A percentile compares a stretch with the other conserved stretches of the same genome.
These are phyloP conservation scores for Nothopassalora personata DNA, from an alignment of 2,329 filamentous ascomycete genomes.

Conservation along the genomic window DNA sequence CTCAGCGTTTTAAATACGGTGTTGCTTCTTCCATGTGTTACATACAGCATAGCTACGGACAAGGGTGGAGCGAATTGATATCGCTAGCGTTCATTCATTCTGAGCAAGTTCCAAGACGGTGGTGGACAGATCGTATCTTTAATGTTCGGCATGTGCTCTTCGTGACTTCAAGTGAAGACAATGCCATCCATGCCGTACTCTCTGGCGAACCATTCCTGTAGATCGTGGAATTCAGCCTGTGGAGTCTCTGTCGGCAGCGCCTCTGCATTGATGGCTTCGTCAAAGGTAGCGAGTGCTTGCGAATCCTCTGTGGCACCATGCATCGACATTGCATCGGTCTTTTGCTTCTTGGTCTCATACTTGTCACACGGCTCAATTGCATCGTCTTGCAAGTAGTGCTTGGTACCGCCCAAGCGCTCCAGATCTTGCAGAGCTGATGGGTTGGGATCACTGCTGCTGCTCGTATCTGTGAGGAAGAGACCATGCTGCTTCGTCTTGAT, in stretches of 20 bases:
- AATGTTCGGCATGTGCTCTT: neutral
- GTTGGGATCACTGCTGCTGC: constrained; percentile 4
- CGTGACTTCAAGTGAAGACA: constrained; percentile 17
- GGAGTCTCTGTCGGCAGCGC: neutral
- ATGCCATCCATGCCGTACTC: constrained; percentile 27
- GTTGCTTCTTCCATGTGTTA: neutral
- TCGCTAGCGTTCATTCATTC: neutral
- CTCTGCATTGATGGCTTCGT: neutral
- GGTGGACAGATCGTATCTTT: neutral
- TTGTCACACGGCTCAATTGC: neutral
- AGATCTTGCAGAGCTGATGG: neutral
- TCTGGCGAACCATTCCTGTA: constrained; percentile 25
- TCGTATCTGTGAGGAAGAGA: constrained; percentile 10
- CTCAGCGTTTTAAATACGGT: neutral
- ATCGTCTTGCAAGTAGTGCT: neutral
- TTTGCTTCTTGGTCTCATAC: neutral
- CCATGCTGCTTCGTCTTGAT: neutral
- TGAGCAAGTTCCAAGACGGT: neutral
- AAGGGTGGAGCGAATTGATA: neutral
- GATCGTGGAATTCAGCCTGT: constrained; percentile 9
- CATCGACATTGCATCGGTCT: neutral
- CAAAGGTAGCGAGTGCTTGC: neutral
- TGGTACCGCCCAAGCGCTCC: neutral
- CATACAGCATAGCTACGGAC: neutral
- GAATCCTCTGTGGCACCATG: neutral